Evolutionary conservation across 2,329 filamentous ascomycete species (phyloP), one percentile per base, ranked within the genome.

Genomic region (Hypoxylon sp.): DNA sequence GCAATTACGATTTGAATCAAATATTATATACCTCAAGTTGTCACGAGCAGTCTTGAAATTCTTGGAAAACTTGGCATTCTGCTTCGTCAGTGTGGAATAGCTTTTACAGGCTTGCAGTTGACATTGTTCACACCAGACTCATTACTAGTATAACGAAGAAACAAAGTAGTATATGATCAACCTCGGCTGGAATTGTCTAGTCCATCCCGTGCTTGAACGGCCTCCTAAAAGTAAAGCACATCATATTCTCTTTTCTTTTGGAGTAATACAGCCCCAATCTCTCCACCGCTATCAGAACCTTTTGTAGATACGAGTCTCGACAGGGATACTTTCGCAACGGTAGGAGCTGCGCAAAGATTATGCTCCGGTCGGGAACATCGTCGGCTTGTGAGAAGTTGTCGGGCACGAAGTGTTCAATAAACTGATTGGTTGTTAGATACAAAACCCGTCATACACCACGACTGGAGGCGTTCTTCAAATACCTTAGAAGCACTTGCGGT

Each of bases 401-500:
- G 66, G 71, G 57, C 54, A 53, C 53, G 64, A 71, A 71, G 64
- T 70, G 57, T 61, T 66, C 60, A 31, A 73, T 35, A 51, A 71
- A 70, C 74, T 75, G 51, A 14, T 35, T 46, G 2, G 8, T 13
- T 42, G 37, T 64, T 53, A 62, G 68, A 46, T 31, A 44, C 27
- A 8, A n/a, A n/a, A 48, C 40, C 27, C 31, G 11, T 22, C 13
- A 33, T 20, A 51, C 2, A 48, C 7, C 6, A 10, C 6, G 6
- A 7, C 3, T 11, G 20, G 33, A 14, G 17, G n/a, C 20, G 27
- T 14, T 33, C n/a, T 40, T 61, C 71, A 82, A 48, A 79, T 81
- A 91, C 90, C 91, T 97, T 97, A 98, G 92, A 98, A 98, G 93
- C 95, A 98, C 94, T 98, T 98, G 92, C 95, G 93, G 92, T 98